Conservation (phyloP, 148 eudicot species). For the Suaeda aralocaspica region DNA sequence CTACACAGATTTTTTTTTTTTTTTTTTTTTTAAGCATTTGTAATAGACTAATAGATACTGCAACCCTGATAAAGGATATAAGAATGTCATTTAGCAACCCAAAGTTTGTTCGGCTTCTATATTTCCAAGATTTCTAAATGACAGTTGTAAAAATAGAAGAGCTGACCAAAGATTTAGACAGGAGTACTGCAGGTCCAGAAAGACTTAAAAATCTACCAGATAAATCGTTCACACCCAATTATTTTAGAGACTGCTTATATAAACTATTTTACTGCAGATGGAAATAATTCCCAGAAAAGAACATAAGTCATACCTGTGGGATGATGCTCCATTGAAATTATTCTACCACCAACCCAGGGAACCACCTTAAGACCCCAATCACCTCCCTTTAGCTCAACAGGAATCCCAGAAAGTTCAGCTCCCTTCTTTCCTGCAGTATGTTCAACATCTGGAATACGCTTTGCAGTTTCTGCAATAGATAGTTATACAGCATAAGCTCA, state of each 20-base stretch:
- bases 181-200: neutral
- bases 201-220: neutral
- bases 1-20: too few species aligned
- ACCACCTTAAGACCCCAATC: conserved; percentile 92
- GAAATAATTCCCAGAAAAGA: conserved; percentile 12
- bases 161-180: neutral
- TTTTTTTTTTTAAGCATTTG: too few species aligned
- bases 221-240: neutral
- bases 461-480: conserved; percentile 61
- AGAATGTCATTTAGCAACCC: too few species aligned
- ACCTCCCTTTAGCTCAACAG: conserved; percentile 71
- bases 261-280: too few species aligned
- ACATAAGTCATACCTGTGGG: conserved; percentile 61
- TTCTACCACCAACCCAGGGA: conserved; percentile 99
- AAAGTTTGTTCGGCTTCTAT: neutral
- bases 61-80: too few species aligned
- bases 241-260: too few species aligned
- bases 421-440: conserved; percentile 60
- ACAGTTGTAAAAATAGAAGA: neutral
- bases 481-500: conserved; percentile 4
- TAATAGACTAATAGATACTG: too few species aligned
- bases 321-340: conserved; percentile 88
- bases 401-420: conserved; percentile 68
- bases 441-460: conserved; percentile 66
- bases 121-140: neutral